Percentiles rank a stretch among this genome's conserved stretches.
Conservation (phyloP, 768 basidiomycete genomes). For the Podaxis sp. region DNA sequence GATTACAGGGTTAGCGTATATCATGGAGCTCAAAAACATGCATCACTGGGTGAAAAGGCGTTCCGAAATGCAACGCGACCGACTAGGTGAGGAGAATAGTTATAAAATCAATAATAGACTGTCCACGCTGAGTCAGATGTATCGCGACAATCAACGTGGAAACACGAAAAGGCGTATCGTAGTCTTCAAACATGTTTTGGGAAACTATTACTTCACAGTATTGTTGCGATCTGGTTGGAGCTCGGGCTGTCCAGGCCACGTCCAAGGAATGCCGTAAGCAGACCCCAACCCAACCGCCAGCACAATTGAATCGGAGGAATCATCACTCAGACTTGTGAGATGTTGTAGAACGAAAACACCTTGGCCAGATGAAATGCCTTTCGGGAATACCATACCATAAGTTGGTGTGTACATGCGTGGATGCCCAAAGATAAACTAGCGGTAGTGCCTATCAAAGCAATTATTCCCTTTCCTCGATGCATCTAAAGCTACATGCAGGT, state of each 20-base stretch:
- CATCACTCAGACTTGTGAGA: neutral
- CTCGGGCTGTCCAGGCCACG: neutral
- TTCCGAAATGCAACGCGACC: too few relatives aligned
- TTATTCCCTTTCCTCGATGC: neutral
- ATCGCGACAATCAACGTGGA: too few relatives aligned
- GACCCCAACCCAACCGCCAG: neutral
- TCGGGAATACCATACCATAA: slow-evolving; percentile 6
- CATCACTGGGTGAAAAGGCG: too few relatives aligned
- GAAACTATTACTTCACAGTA: too few relatives aligned
- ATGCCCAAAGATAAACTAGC: slow-evolving; percentile 6
- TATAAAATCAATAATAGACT: too few relatives aligned
- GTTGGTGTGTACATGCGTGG: slow-evolving; percentile 3
- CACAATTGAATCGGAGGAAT: neutral
- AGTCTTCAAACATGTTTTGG: too few relatives aligned
- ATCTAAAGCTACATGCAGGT: neutral
- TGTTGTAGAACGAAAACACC: neutral
- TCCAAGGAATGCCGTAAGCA: neutral
- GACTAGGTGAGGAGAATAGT: too few relatives aligned
- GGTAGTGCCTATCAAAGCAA: neutral
- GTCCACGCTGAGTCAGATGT: too few relatives aligned
- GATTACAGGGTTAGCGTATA: too few relatives aligned
- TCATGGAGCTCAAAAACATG: too few relatives aligned
- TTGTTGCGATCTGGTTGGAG: neutral
- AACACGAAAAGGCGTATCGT: too few relatives aligned
- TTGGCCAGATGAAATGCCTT: too few relatives aligned